These are phyloP conservation scores for Phragmites australis DNA, from an alignment of 176 grass and related monocot species.

Conservation along the genomic window DNA sequence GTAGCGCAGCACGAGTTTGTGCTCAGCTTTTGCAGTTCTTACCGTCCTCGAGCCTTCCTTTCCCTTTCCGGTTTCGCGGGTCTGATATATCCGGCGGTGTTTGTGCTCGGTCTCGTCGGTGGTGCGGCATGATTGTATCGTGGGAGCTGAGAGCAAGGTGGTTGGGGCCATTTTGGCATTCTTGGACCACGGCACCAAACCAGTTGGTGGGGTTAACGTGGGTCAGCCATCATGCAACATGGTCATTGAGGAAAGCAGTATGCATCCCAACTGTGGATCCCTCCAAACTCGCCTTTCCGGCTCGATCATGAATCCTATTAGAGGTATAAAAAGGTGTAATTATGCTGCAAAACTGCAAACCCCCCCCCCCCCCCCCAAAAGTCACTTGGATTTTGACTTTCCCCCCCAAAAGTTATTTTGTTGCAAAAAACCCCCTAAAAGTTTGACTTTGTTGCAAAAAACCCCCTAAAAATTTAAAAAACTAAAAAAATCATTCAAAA, in stretches of 20 bases:
- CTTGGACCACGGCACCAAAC: slow-evolving; percentile 27
- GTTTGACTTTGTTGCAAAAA: too few species aligned
- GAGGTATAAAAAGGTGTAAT: background rate
- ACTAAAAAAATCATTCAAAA: too few species aligned
- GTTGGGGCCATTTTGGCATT: slow-evolving; percentile 28
- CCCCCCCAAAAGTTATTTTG: too few species aligned
- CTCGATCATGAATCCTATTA: background rate
- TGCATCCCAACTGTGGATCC: background rate
- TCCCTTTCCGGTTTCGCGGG: background rate
- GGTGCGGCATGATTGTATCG: background rate
- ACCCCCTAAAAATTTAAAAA: too few species aligned
- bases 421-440: too few species aligned
- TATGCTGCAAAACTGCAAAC: background rate
- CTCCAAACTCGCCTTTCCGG: background rate
- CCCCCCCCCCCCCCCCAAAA: too few species aligned
- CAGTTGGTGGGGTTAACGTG: slow-evolving; percentile 45
- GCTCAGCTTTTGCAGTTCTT: background rate
- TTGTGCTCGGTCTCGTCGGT: background rate
- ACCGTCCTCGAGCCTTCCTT: background rate
- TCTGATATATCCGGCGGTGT: background rate
- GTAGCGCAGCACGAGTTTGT: background rate
- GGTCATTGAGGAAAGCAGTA: background rate
- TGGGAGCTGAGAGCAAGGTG: background rate
- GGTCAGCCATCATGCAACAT: slow-evolving; percentile 37
- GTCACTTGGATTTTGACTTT: too few species aligned